phyloP scores from a whole-genome alignment of 441 rosid genomes.

The Flueggea neowawraea region DNA sequence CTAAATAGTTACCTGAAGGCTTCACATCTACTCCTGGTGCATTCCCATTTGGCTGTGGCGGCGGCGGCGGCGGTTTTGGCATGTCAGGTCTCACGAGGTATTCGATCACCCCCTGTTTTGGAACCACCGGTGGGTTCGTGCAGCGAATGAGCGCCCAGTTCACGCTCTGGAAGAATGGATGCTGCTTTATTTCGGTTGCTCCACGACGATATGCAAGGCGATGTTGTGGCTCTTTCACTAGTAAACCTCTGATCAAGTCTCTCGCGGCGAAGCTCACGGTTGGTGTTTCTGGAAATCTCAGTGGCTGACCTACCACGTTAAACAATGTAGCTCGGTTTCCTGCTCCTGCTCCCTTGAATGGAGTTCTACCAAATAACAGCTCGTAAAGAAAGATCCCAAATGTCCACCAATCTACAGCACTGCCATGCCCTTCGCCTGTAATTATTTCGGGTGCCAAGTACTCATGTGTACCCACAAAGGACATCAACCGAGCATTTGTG shows the following conservation, averaged over 20 bases:
- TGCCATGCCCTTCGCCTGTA: too few species aligned
- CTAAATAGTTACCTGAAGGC: conserved; percentile 82
- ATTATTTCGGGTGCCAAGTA: too few species aligned
- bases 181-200: conserved; percentile 90
- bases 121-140: conserved; percentile 81
- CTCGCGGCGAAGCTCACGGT: conserved; percentile 83
- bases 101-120: conserved; percentile 44
- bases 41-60: conserved; percentile 17
- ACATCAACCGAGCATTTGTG: too few species aligned
- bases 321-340: too few species aligned
- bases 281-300: conserved; percentile 75
- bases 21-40: conserved; percentile 62
- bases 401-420: too few species aligned
- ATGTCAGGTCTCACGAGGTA: conserved; percentile 16
- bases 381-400: too few species aligned
- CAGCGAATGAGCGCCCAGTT: conserved; percentile 93
- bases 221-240: conserved; percentile 86
- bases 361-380: too few species aligned
- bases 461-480: too few species aligned
- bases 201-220: conserved; percentile 85
- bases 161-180: conserved; percentile 79
- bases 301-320: conserved; percentile 82
- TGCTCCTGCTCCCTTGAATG: too few species aligned
- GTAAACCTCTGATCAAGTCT: conserved; percentile 84
- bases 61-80: too few species aligned